phyloP scores from a whole-genome alignment of 2,329 filamentous ascomycete genomes.

The Cladosporium sp. region DNA sequence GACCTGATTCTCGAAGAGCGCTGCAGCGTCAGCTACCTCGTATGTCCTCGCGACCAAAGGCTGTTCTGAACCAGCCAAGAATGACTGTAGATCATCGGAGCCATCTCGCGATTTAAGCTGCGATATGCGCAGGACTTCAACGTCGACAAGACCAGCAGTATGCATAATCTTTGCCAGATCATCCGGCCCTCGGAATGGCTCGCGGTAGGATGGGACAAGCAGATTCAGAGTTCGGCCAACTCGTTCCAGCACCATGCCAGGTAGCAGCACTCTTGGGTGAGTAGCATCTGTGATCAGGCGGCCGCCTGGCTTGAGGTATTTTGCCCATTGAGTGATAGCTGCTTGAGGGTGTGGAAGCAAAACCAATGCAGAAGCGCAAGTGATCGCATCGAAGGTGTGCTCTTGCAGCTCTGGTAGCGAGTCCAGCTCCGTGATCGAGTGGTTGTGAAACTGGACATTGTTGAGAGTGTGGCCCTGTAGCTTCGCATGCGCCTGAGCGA shows the following conservation, averaged over 20 bases:
- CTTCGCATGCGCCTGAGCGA: slow-evolving; percentile 40
- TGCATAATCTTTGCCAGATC: slow-evolving; percentile 39
- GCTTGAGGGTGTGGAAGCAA: slow-evolving; percentile 43
- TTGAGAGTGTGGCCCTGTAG: slow-evolving; percentile 32
- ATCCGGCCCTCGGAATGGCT: slow-evolving; percentile 39
- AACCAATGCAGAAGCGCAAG: slow-evolving; percentile 45
- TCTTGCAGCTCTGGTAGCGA: slow-evolving; percentile 24
- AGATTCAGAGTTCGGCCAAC: slow-evolving; percentile 39
- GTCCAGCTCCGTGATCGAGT: slow-evolving; percentile 43
- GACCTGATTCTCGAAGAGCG: slow-evolving; percentile 40
- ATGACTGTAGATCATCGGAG: slow-evolving; percentile 34
- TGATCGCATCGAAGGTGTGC: slow-evolving; percentile 39
- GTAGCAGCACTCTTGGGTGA: slow-evolving; percentile 41
- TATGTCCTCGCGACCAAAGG: slow-evolving; percentile 14
- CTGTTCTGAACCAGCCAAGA: slow-evolving; percentile 15
- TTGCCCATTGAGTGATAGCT: slow-evolving; percentile 43
- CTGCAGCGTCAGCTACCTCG: slow-evolving; percentile 22
- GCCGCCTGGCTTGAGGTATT: slow-evolving; percentile 45
- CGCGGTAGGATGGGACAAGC: slow-evolving; percentile 41
- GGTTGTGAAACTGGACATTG: slow-evolving; percentile 41
- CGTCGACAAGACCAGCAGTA: slow-evolving; percentile 41
- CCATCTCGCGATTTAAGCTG: slow-evolving; percentile 37
- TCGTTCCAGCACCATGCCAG: slow-evolving; percentile 43
- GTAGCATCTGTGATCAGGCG: slow-evolving; percentile 43
- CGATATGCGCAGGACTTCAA: slow-evolving; percentile 34